Evolutionary conservation across 352 stramenopile genomes (phyloP), one percentile per base, ranked within the genome.

Genomic region (Phytophthora aleatoria): DNA sequence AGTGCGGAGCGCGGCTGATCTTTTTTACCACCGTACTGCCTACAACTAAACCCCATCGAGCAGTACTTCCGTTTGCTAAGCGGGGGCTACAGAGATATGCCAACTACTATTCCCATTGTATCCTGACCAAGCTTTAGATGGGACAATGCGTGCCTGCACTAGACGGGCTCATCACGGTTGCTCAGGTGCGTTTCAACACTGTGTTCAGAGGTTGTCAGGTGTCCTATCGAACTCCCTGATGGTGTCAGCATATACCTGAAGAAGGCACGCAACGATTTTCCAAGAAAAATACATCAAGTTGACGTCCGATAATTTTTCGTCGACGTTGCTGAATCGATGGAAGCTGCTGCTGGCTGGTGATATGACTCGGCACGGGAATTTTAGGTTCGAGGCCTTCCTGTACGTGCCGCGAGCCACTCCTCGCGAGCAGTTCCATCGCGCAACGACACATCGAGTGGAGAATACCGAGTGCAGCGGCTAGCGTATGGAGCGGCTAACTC

Each of bases 221-320:
- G 30, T 8, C 30, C 30, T 8, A 33, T 33, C 3, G 4, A 33
- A 7, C 30, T 44, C 15, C 39, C 30, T 7, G 30, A 33, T 7
- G 7, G 1, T 33, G 30, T 7, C 3, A 7, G 7, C 30, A 33
- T 33, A 5, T 33, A 33, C 30, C 30, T 33, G 7, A 33, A 33
- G 7, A 33, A 33, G 30, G 30, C 30, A 5, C 30, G 30, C 3
- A 55, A 43, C 27, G 44, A 62, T 10, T 16, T 16, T 2, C 15
- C 33, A 62, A 8, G 44, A 26, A 5, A 55, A 54, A 10, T 62
- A 27, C 13, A n/a, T 62, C n/a, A 3, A 42, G 45, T 33, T 62
- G 24, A 43, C 55, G 9, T 2, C 47, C 9, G 30, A 26, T 1
- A 57, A 39, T 26, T 52, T 35, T 24, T 11, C 24, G 16, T 13